These are phyloP conservation scores for Ceratocystis smalleyi DNA, from an alignment of 2,329 filamentous ascomycete species.

Conservation along the genomic window DNA sequence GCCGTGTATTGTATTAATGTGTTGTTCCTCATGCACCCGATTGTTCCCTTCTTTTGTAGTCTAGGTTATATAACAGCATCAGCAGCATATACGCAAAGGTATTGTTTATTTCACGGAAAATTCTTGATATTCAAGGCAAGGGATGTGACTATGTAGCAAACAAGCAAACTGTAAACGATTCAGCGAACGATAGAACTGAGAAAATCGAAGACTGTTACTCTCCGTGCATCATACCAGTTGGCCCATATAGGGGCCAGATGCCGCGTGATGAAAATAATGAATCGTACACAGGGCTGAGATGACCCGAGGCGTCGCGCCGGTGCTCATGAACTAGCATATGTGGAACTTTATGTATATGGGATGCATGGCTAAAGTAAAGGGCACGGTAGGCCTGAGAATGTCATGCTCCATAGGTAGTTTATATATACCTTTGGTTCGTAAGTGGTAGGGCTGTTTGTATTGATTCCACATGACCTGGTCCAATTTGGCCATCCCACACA, in stretches of 20 bases:
- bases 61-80: neutral
- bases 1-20: neutral
- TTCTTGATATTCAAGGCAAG: neutral
- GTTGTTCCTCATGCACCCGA: neutral
- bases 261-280: neutral
- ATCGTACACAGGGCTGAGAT: neutral
- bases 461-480: neutral
- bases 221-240: neutral
- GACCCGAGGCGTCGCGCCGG: neutral
- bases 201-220: neutral
- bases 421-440: neutral
- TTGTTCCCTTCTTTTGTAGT: neutral
- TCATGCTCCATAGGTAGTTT: neutral
- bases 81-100: neutral
- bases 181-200: neutral
- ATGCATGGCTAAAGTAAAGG: neutral
- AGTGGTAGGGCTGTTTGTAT: neutral
- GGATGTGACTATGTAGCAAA: neutral
- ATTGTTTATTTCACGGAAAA: neutral
- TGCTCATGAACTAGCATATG: neutral
- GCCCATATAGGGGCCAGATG: neutral
- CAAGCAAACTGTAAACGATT: neutral
- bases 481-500: constrained; percentile 15
- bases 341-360: neutral
- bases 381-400: neutral